These are phyloP conservation scores for Nemania sp. DNA, from an alignment of 2,329 filamentous ascomycete genomes.

Conservation along the genomic window DNA sequence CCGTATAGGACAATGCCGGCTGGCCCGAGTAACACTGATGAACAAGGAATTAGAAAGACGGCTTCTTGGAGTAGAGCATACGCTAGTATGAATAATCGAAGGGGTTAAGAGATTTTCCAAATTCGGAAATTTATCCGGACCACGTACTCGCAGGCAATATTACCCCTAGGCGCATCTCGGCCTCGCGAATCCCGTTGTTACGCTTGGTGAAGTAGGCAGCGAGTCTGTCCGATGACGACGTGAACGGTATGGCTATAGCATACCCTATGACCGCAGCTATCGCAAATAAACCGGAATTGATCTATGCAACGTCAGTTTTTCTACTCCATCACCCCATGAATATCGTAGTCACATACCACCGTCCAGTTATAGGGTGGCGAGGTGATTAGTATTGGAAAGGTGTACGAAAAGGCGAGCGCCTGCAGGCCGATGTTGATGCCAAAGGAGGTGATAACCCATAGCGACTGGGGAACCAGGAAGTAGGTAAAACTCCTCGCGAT, in stretches of 20 bases:
- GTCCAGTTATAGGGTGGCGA: conserved; percentile 50
- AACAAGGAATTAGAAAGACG: conserved; percentile 8
- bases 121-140: not conserved
- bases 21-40: conserved; percentile 39
- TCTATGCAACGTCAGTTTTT: conserved; percentile 28
- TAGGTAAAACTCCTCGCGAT: conserved; percentile 50
- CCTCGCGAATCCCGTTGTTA: conserved; percentile 49
- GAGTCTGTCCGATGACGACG: conserved; percentile 45
- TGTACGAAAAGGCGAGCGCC: conserved; percentile 52
- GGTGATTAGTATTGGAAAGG: conserved; percentile 50
- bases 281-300: conserved; percentile 40
- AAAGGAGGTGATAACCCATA: conserved; percentile 53
- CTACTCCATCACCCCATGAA: not conserved
- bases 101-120: not conserved
- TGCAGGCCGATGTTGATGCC: conserved; percentile 53
- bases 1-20: conserved; percentile 46
- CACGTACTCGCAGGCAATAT: conserved; percentile 39
- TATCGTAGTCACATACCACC: conserved; percentile 37
- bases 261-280: conserved; percentile 46
- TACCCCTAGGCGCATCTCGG: conserved; percentile 48
- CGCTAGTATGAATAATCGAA: not conserved
- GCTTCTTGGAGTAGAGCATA: not conserved
- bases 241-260: conserved; percentile 45
- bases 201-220: conserved; percentile 46
- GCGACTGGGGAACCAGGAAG: conserved; percentile 49